These are phyloP conservation scores for Bipolaris gigantea DNA, from an alignment of 2,329 filamentous ascomycete species.

Conservation along the genomic window DNA sequence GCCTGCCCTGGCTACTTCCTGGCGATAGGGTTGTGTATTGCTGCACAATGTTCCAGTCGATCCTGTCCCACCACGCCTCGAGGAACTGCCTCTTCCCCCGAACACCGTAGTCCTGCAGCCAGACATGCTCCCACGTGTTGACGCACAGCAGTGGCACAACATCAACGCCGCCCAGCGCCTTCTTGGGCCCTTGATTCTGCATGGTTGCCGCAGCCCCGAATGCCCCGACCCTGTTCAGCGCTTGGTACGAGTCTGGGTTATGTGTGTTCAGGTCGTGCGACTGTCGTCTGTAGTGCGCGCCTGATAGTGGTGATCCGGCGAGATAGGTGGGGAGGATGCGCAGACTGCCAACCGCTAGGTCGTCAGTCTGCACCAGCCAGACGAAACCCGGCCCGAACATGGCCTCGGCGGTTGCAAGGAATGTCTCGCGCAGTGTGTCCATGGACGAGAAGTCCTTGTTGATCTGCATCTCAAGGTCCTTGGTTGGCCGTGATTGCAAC, in stretches of 20 bases:
- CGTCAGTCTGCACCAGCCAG: conserved; percentile 73
- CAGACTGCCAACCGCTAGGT: conserved; percentile 52
- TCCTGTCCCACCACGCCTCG: conserved; percentile 80
- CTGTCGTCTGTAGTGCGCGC: conserved; percentile 77
- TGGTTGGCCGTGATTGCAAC: conserved; percentile 31
- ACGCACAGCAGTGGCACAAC: conserved; percentile 81
- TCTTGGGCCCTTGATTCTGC: conserved; percentile 35
- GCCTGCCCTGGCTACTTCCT: neutral
- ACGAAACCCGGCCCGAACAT: conserved; percentile 99
- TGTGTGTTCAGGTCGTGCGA: conserved; percentile 69
- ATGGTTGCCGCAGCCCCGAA: conserved; percentile 41
- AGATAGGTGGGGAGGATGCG: conserved; percentile 86
- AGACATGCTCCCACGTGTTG: conserved; percentile 96
- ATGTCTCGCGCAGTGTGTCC: conserved; percentile 77
- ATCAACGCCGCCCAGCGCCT: conserved; percentile 68
- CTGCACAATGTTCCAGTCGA: conserved; percentile 79
- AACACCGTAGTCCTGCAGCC: conserved; percentile 78
- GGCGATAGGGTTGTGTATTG: conserved; percentile 21
- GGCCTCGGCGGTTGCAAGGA: conserved; percentile 76
- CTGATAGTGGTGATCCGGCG: conserved; percentile 83
- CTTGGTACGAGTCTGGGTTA: conserved; percentile 34
- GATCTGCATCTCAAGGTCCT: conserved; percentile 63
- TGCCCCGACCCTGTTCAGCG: conserved; percentile 45
- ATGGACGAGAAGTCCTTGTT: conserved; percentile 75
- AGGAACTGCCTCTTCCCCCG: conserved; percentile 76